Base-by-base conservation (phyloP, 1,284 basidiomycete species). In the Calocybe gambosa region DNA sequence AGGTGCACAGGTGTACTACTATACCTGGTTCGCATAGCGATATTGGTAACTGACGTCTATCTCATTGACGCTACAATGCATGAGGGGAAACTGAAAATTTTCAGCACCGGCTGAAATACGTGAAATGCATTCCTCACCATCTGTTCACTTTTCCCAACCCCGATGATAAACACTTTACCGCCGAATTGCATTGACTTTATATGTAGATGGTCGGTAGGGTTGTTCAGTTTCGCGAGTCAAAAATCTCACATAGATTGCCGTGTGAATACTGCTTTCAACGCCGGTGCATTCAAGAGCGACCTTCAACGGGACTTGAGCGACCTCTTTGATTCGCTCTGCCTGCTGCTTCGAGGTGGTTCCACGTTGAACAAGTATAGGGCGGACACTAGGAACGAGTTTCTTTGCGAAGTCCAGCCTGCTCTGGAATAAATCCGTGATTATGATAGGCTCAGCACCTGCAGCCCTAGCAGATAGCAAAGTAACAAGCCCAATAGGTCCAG, bases 401-500 rank as follows among this genome's bases (percentile, higher is more conserved):
- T 82, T 84, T 2, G 91, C 92, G 54, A 94, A 93, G 48, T 84
- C 77, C 20, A 94, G 74, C 37, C 92, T 83, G 47, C 74, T 80
- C 60, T 85, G 76, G 61, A 91, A 79, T 45, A 94, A 77, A 61
- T 94, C 88, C 31, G 90, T 82, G 13, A 84, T 88, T 39, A 92
- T 73, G 49, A 91, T 78, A 18, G 82, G 80, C 43, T 81, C 77
- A 1, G 87, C 89, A 1, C 89, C 89, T 39, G 89, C 77, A 20
- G 87, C 90, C 54, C 85, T 80, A 20, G 87, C 85, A 38, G 89
- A 85, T 10, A 89, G 82, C 50, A 91, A 78, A 37, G 80, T 75
- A 36, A 92, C 73, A 18, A 95, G 71, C 7, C 92, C 91, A 49
- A 94, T 92, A 0, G 92, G 92, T 12, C 92, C 92, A 26, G 92